Base-by-base conservation (phyloP, 805 yeast species). In the Torulaspora gathmanii region DNA sequence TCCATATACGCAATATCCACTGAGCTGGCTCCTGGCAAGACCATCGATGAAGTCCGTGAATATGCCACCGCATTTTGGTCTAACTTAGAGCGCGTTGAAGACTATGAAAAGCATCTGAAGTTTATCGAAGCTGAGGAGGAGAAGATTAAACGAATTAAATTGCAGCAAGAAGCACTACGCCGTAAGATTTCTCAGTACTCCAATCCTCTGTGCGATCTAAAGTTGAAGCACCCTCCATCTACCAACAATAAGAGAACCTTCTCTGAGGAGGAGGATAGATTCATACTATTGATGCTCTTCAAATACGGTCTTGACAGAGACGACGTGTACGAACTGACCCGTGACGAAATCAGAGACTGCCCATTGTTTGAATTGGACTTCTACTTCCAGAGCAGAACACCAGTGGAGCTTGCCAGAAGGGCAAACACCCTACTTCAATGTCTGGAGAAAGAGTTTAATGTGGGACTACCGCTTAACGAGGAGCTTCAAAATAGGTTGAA, bases 71-170 rank as follows among this genome's bases (percentile, higher is more conserved):
- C 75, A 8, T 93, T 93, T 64, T 93, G 98, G 99, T 58, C 74
- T 20, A 75, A 83, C 42, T 83, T 80, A 58, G 72, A 77, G 40
- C 86, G 82, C 54, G 83, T 93, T 50, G 98, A 91, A 27, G 95
- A 96, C 9, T 83, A 82, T 65, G 99, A 93, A 54, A 77, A 86
- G 51, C 87, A 83, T 64, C 67, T 90, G 43, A 71, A 75, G 15
- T 91, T 82, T 56, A 87, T 93, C 49, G 95, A 89, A 58, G 74
- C 77, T 3, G 99, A 98, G 12, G 98, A 93, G 61, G 96, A 89
- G 49, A 84, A 78, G 63, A 75, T 86, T 20, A 71, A 79, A 37
- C 80, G 78, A 56, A 61, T 75, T 8, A 76, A 75, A 55, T 68
- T 80, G 26, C 96, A 89, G 58, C 86, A 81, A 61, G 95, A 86